Conservation (phyloP, 495 filamentous ascomycete genomes). For the Penicillium desertorum region DNA sequence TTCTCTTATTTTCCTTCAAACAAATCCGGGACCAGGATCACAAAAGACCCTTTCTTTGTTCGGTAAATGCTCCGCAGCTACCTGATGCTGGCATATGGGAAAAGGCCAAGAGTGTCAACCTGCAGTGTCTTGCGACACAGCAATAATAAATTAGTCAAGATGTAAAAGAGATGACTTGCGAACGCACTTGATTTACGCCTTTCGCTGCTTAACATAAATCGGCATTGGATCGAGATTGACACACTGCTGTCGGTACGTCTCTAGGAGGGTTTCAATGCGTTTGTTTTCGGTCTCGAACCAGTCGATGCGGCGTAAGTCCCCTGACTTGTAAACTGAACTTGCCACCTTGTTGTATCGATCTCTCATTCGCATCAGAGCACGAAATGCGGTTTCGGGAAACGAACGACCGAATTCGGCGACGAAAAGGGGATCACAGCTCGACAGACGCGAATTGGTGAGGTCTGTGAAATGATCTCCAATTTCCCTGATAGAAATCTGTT, state of each 20-base stretch:
- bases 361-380: constrained; percentile 4
- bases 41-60: no score
- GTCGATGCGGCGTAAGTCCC: not conserved
- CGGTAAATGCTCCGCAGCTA: no score
- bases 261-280: not conserved
- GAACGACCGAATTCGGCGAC: not conserved
- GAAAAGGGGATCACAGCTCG: constrained; percentile 2
- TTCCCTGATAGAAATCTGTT: not conserved
- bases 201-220: no score
- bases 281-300: constrained; percentile 2
- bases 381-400: not conserved
- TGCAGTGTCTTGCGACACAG: no score
- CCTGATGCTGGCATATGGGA: no score
- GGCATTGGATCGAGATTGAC: no score
- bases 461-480: not conserved
- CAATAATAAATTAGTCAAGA: no score
- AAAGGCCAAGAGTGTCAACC: no score
- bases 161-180: no score
- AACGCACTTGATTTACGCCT: no score
- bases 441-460: not conserved
- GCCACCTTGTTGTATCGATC: not conserved
- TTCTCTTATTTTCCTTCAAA: no score
- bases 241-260: not conserved
- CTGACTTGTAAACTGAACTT: not conserved
- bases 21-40: no score